Percentiles rank a stretch among this genome's conserved stretches.
These are phyloP conservation scores for Verticillium tricorpus DNA, from an alignment of 2,329 filamentous ascomycete genomes.

Conservation along the genomic window DNA sequence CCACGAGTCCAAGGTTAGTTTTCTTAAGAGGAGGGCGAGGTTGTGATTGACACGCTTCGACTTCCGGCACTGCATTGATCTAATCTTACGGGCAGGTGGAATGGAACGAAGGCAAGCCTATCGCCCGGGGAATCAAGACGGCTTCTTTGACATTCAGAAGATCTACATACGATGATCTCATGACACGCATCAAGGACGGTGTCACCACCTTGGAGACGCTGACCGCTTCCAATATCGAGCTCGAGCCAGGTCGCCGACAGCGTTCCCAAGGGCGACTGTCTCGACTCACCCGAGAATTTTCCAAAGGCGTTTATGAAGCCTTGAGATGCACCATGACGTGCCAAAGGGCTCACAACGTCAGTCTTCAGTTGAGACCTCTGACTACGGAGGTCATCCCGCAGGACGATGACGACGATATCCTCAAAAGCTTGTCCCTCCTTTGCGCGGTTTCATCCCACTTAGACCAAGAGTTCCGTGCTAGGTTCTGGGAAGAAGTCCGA, in stretches of 20 bases:
- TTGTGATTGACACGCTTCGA: too few species aligned
- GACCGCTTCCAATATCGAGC: conserved; percentile 12
- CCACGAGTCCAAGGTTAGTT: neutral
- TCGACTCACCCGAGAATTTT: conserved; percentile 14
- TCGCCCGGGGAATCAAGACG: conserved; percentile 6
- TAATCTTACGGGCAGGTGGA: too few species aligned
- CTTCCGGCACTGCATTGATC: too few species aligned
- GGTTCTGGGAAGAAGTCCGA: too few species aligned
- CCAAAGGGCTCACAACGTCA: conserved; percentile 12
- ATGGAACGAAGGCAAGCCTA: too few species aligned
- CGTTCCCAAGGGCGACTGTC: conserved; percentile 15
- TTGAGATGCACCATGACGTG: too few species aligned
- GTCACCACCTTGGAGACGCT: conserved; percentile 17
- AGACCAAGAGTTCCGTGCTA: neutral
- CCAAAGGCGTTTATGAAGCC: conserved; percentile 13
- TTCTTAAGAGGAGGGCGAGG: neutral
- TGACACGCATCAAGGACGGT: conserved; percentile 13
- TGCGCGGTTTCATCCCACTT: conserved; percentile 4
- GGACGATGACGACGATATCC: conserved; percentile 15
- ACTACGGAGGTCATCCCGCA: conserved; percentile 5
- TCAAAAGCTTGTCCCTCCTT: conserved; percentile 1
- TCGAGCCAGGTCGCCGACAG: conserved; percentile 14
- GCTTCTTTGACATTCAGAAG: conserved; percentile 8
- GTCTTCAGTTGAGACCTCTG: conserved; percentile 12
- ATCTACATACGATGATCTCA: conserved; percentile 3